Conservation (phyloP, 371 early-diverging fungal species). For the Apophysomyces elegans region DNA sequence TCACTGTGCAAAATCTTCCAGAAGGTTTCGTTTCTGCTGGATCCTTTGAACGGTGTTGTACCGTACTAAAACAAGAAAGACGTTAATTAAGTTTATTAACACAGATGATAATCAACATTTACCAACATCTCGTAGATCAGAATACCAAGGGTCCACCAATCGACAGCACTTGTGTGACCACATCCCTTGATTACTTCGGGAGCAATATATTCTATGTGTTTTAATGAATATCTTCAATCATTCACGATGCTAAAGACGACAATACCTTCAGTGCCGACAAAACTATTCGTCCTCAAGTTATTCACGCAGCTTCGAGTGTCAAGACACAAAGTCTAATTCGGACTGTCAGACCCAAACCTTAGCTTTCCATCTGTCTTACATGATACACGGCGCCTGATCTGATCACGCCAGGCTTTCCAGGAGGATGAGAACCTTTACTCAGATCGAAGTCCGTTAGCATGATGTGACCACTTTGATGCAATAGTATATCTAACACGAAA, state of each 20-base stretch:
- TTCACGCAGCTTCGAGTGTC: conserved; percentile 90
- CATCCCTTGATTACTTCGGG: conserved; percentile 93
- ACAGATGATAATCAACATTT: conserved; percentile 18
- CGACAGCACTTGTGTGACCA: conserved; percentile 94
- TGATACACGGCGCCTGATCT: conserved; percentile 59
- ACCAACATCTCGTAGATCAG: conserved; percentile 96
- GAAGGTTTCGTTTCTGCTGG: conserved; percentile 85
- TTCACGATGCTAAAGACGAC: not conserved
- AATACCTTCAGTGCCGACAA: conserved; percentile 94
- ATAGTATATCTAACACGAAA: conserved; percentile 73
- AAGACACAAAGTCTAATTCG: conserved; percentile 59
- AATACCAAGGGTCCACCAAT: conserved; percentile 99
- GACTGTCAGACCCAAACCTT: not conserved
- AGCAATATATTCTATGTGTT: conserved; percentile 85
- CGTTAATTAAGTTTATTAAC: not conserved
- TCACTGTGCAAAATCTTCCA: conserved; percentile 80
- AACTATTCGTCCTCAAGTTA: conserved; percentile 89
- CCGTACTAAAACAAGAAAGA: conserved; percentile 62
- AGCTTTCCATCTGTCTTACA: conserved; percentile 30
- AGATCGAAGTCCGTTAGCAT: conserved; percentile 98
- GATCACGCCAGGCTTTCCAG: conserved; percentile 78
- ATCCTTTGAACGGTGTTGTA: conserved; percentile 94
- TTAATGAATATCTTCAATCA: not conserved
- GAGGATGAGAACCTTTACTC: conserved; percentile 84
- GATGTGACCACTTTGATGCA: conserved; percentile 95